These are phyloP conservation scores for Penicillium freii DNA, from an alignment of 2,329 filamentous ascomycete species.

Conservation along the genomic window DNA sequence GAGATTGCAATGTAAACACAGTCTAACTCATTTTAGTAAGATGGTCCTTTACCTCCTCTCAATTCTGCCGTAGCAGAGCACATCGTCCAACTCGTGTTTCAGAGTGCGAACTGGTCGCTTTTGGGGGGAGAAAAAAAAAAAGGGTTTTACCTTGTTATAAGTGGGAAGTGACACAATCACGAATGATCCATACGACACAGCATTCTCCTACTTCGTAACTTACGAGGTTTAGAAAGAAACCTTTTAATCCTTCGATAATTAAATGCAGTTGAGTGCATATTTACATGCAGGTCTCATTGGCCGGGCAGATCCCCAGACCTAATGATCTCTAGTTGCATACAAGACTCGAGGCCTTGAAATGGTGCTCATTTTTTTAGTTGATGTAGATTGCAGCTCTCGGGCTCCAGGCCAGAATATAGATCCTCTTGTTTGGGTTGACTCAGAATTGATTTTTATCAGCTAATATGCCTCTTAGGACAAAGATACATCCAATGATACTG, in stretches of 20 bases:
- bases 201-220: not conserved
- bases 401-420: not conserved
- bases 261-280: not conserved
- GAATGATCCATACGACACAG: not conserved
- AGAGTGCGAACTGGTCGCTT: not conserved
- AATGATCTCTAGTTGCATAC: too few species aligned
- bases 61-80: not conserved
- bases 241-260: not conserved
- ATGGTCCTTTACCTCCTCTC: not conserved
- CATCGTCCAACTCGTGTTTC: slow-evolving; percentile 1
- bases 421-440: not conserved
- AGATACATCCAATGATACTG: not conserved
- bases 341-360: not conserved
- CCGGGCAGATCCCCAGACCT: not conserved
- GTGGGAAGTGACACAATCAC: not conserved
- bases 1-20: not conserved
- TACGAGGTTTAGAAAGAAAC: not conserved
- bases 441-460: not conserved
- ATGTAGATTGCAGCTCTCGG: not conserved
- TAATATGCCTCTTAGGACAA: not conserved
- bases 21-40: not conserved
- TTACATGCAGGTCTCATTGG: slow-evolving; percentile 1
- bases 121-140: too few species aligned
- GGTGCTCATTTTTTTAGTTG: not conserved
- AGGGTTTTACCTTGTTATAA: too few species aligned